phyloP scores from a whole-genome alignment of 805 yeast species.

The Metschnikowia gelsemii region DNA sequence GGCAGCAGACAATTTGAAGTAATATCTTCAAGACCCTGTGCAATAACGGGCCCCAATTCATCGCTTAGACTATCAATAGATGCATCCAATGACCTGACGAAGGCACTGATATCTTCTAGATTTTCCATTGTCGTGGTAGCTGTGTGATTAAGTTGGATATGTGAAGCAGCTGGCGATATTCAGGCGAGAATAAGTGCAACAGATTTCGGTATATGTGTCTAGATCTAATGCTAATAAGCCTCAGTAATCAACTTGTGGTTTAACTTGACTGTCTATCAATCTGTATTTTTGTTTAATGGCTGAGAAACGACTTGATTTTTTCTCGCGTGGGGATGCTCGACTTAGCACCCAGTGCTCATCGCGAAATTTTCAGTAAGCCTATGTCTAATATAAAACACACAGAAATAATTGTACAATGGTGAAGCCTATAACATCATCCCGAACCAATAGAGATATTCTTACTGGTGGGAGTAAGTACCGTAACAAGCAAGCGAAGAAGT shows the following conservation, averaged over 20 bases:
- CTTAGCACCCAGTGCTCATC: conserved; percentile 17
- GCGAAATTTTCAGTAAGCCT: conserved; percentile 13
- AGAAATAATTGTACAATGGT: conserved; percentile 2
- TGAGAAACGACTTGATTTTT: conserved; percentile 1
- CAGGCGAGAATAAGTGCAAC: neutral
- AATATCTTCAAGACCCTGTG: conserved; percentile 42
- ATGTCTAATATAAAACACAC: neutral
- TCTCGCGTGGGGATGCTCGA: conserved; percentile 6
- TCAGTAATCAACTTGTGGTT: no score
- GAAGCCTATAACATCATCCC: conserved; percentile 22
- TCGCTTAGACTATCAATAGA: conserved; percentile 37
- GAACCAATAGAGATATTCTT: conserved; percentile 76
- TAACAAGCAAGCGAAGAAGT: conserved; percentile 47
- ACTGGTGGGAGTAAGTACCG: conserved; percentile 85
- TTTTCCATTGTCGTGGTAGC: conserved; percentile 42
- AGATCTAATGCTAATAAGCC: no score
- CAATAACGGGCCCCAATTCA: conserved; percentile 36
- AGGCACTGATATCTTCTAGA: conserved; percentile 40
- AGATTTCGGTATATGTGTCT: no score
- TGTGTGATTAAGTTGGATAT: neutral
- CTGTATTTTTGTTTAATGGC: neutral
- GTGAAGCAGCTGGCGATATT: neutral
- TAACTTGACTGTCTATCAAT: no score
- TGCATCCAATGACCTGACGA: conserved; percentile 37
- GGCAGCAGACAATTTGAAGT: conserved; percentile 23